Conservation (phyloP, 1,284 basidiomycete species). For the Athelia sp. region DNA sequence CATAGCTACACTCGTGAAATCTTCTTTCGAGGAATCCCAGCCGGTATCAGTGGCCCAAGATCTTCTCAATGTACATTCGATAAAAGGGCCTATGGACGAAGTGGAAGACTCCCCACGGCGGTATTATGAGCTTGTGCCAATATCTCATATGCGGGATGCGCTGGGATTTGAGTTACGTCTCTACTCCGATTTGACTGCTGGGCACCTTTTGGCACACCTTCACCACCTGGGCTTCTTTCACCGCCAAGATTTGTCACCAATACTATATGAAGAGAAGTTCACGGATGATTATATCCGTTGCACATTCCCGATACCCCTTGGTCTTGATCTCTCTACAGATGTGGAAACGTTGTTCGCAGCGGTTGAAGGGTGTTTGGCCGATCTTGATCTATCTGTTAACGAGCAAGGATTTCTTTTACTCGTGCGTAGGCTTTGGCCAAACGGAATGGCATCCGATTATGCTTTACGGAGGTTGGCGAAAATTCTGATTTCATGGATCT, state of each 20-base stretch:
- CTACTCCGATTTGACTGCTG: conserved; percentile 45
- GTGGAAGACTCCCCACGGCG: conserved; percentile 20
- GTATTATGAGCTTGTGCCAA: conserved; percentile 53
- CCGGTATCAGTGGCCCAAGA: conserved; percentile 28
- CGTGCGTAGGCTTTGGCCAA: conserved; percentile 65
- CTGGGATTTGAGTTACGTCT: conserved; percentile 59
- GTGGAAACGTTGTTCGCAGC: conserved; percentile 69
- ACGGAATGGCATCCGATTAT: conserved; percentile 65
- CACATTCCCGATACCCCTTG: conserved; percentile 61
- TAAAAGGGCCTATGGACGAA: conserved; percentile 17
- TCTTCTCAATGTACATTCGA: conserved; percentile 38
- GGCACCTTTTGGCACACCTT: conserved; percentile 53
- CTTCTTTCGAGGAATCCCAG: conserved; percentile 29
- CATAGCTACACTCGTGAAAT: conserved; percentile 51
- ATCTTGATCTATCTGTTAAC: conserved; percentile 68
- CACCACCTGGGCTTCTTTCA: conserved; percentile 58
- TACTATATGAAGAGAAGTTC: conserved; percentile 30
- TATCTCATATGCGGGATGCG: conserved; percentile 56
- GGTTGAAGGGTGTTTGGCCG: conserved; percentile 66
- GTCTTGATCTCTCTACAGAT: conserved; percentile 64
- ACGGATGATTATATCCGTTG: conserved; percentile 33
- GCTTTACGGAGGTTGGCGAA: conserved; percentile 49
- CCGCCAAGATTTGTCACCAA: conserved; percentile 31
- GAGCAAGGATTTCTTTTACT: conserved; percentile 69
- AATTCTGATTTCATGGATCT: conserved; percentile 52